A percentile compares a stretch with the other conserved stretches of the same genome.
phyloP scores from a whole-genome alignment of 257 asterid genomes.

The Solanum infundibuliforme region DNA sequence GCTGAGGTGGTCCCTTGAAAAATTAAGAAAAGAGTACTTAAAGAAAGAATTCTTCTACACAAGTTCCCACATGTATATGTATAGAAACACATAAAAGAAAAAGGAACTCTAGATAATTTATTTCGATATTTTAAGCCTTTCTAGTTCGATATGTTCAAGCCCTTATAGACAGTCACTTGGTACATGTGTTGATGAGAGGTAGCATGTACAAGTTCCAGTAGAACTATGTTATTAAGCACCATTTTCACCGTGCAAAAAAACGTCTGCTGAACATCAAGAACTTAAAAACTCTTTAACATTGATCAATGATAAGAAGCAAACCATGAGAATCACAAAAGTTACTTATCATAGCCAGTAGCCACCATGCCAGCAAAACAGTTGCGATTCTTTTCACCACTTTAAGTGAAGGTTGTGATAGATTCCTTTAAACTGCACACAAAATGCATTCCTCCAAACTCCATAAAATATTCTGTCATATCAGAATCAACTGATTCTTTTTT shows the following conservation, averaged over 20 bases:
- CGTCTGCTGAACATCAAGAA: not conserved
- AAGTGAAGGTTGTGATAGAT: conserved; percentile 36
- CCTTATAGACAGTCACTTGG: not conserved
- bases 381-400: conserved; percentile 36
- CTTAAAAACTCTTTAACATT: not conserved
- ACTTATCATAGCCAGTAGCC: not conserved
- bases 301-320: not conserved
- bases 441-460: conserved; percentile 38
- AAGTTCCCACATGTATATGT: not conserved
- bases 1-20: not conserved
- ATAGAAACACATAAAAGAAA: not conserved
- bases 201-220: not conserved
- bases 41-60: not conserved
- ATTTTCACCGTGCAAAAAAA: not conserved
- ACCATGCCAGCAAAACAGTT: conserved; percentile 31
- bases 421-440: conserved; percentile 52
- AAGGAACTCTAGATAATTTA: not conserved
- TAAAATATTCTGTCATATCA: conserved; percentile 51
- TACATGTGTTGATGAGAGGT: not conserved
- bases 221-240: not conserved
- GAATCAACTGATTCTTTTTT: conserved; percentile 32
- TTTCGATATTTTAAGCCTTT: not conserved
- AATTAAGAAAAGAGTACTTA: not conserved
- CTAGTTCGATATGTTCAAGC: not conserved
- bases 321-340: not conserved